Percentiles rank a stretch among this genome's conserved stretches.
phyloP scores from a whole-genome alignment of 208 protist genomes.

The Acanthamoeba royreba region DNA sequence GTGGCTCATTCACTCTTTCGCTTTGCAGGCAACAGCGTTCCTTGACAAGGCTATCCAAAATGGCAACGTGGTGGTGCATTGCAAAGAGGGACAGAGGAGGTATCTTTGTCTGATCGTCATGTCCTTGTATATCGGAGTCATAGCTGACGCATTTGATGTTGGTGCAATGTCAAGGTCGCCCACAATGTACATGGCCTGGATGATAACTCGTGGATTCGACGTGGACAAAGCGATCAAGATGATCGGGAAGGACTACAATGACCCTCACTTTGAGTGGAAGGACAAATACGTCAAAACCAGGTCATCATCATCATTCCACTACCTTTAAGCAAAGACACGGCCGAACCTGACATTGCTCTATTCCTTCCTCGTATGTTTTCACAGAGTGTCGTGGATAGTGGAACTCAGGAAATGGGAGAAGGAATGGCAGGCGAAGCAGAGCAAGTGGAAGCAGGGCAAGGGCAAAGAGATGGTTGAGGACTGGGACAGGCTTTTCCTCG shows the following conservation, averaged over 20 bases:
- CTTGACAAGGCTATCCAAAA: background rate
- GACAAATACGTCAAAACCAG: conserved; percentile 17
- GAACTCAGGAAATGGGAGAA: conserved; percentile 16
- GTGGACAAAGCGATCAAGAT: background rate
- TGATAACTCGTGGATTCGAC: background rate
- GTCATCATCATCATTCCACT: no score
- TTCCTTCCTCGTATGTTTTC: background rate
- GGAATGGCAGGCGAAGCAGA: background rate
- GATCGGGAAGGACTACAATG: background rate
- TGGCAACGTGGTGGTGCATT: conserved; percentile 26
- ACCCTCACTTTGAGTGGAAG: conserved; percentile 10
- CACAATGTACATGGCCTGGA: conserved; percentile 31
- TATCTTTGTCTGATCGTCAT: background rate
- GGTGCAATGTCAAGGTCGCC: no score
- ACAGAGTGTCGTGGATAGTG: background rate
- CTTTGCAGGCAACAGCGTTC: background rate
- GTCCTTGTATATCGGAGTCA: no score
- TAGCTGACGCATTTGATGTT: no score
- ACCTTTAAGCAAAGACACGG: no score
- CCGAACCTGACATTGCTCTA: background rate
- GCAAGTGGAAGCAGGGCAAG: background rate
- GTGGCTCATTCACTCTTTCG: background rate
- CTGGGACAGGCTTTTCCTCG: background rate
- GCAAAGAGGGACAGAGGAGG: conserved; percentile 33
- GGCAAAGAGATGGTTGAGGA: background rate